These are phyloP conservation scores for Trametes elegans DNA, from an alignment of 768 basidiomycete genomes.

Conservation along the genomic window DNA sequence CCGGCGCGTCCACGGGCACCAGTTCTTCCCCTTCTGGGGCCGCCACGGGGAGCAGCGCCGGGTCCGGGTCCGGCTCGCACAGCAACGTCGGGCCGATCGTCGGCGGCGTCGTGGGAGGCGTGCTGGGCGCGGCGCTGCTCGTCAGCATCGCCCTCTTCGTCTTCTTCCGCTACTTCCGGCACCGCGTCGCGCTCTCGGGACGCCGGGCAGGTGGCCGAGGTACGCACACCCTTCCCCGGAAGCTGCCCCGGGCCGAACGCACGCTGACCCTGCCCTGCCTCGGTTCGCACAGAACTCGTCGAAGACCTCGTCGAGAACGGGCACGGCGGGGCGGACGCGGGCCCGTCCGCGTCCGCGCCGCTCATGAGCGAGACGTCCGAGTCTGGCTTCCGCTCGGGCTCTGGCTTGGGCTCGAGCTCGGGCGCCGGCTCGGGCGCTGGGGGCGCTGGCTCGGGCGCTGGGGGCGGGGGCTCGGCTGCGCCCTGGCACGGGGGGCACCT, in stretches of 20 bases:
- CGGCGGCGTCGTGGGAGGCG: conserved; percentile 23
- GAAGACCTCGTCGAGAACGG: conserved; percentile 1
- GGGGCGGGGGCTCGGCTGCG: too few species aligned
- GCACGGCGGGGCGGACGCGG: not conserved
- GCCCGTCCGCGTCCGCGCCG: not conserved
- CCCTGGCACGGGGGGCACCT: not conserved
- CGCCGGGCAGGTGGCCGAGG: conserved; percentile 4
- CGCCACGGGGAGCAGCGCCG: not conserved
- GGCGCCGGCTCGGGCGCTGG: too few species aligned
- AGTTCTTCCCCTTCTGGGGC: not conserved
- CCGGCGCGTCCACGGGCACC: not conserved
- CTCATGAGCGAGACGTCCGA: not conserved
- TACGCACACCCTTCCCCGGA: not conserved
- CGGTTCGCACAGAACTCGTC: conserved; percentile 1
- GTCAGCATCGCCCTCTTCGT: conserved; percentile 8
- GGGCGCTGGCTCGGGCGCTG: too few species aligned
- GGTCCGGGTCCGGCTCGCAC: not conserved
- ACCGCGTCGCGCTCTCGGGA: conserved; percentile 18
- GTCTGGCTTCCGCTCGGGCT: too few species aligned
- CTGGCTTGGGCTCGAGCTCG: too few species aligned
- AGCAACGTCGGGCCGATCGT: conserved; percentile 20
- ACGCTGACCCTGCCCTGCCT: not conserved
- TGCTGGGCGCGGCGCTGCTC: conserved; percentile 6
- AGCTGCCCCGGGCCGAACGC: too few species aligned
- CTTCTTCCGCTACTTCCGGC: conserved; percentile 12